Percentiles rank a stretch among this genome's conserved stretches.
Conservation (phyloP, 441 rosid genomes). For the Gossypium trilobum region DNA sequence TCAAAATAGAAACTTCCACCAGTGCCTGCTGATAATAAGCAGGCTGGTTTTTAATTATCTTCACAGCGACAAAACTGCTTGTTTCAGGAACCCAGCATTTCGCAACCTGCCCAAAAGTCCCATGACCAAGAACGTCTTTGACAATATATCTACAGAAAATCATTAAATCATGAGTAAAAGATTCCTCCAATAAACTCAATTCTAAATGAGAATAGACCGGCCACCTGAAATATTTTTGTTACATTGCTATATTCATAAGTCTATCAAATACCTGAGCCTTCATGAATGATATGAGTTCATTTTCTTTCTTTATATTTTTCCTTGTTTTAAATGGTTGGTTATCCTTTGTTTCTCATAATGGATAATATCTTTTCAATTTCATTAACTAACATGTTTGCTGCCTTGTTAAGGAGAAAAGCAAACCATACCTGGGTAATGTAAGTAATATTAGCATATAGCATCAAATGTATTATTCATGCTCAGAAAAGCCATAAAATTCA, state of each 20-base stretch:
- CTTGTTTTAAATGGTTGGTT: not conserved
- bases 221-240: not conserved
- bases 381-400: not conserved
- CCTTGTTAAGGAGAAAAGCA: not conserved
- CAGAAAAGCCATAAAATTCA: slow-evolving; percentile 2
- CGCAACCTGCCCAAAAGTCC: slow-evolving; percentile 99
- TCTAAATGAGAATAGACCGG: not conserved
- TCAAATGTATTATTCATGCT: not conserved
- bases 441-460: not conserved
- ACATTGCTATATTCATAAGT: not conserved
- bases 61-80: slow-evolving; percentile 73
- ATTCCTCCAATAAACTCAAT: not conserved
- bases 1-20: slow-evolving; percentile 96
- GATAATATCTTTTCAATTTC: not conserved
- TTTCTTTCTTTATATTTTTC: not conserved
- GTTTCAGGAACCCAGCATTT: slow-evolving; percentile 88
- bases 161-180: slow-evolving; percentile 14
- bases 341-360: slow-evolving; percentile 4
- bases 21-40: slow-evolving; percentile 97
- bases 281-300: not conserved
- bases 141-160: slow-evolving; percentile 68
- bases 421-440: not conserved
- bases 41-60: slow-evolving; percentile 94
- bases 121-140: slow-evolving; percentile 99
- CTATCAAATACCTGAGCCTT: not conserved